These are phyloP conservation scores for Penicillium subrubescens DNA, from an alignment of 495 filamentous ascomycete species.

Conservation along the genomic window DNA sequence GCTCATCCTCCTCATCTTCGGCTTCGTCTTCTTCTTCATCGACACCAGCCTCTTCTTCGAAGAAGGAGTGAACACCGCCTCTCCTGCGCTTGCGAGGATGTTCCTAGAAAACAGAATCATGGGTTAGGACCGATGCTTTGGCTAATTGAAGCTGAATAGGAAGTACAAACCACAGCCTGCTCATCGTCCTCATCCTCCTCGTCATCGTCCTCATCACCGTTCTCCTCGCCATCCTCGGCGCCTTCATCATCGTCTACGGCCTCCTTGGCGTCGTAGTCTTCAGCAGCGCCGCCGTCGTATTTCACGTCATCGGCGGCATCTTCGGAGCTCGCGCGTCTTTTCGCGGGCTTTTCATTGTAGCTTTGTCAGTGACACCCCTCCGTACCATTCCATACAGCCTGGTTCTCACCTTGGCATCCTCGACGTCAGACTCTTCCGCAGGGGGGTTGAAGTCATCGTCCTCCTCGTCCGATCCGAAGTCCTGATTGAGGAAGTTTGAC, in stretches of 20 bases:
- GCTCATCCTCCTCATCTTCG: conserved; percentile 84
- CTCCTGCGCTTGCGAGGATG: conserved; percentile 78
- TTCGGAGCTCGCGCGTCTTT: conserved; percentile 53
- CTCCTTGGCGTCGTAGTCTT: conserved; percentile 56
- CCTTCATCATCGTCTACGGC: conserved; percentile 50
- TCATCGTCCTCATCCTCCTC: conserved; percentile 50
- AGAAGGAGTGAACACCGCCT: conserved; percentile 74
- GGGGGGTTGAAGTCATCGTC: conserved; percentile 84
- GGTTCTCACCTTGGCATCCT: conserved; percentile 51
- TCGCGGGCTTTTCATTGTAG: conserved; percentile 29
- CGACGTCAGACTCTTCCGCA: conserved; percentile 68
- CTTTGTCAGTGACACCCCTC: conserved; percentile 22
- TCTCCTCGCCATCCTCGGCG: conserved; percentile 54
- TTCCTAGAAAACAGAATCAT: conserved; percentile 46
- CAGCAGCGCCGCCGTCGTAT: conserved; percentile 46
- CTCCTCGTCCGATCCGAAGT: conserved; percentile 74
- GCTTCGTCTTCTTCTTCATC: conserved; percentile 93
- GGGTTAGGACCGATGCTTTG: background rate
- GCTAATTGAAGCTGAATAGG: conserved; percentile 1
- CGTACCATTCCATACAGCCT: background rate
- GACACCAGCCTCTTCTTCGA: conserved; percentile 96
- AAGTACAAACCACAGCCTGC: conserved; percentile 26
- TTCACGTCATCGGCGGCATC: conserved; percentile 49
- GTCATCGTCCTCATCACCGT: conserved; percentile 40
- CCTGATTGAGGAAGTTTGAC: conserved; percentile 56